A percentile compares a stretch with the other conserved stretches of the same genome.
phyloP scores from a whole-genome alignment of 2,329 filamentous ascomycete species.

The Xylaria sp. region DNA sequence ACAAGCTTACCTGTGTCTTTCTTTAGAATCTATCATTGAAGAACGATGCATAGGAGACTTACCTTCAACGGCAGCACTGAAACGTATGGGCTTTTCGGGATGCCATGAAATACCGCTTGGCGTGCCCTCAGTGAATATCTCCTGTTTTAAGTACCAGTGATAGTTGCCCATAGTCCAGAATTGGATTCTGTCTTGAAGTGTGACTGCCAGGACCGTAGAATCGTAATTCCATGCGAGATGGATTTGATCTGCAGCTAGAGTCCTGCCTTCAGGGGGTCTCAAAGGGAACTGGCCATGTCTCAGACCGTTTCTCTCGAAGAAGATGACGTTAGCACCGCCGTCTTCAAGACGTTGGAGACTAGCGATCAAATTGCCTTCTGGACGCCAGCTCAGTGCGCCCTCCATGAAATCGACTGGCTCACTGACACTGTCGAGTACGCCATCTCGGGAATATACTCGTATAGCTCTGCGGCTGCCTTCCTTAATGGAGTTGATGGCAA shows the following conservation, averaged over 20 bases:
- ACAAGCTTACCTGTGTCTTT: slow-evolving; percentile 42
- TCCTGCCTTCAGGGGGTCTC: slow-evolving; percentile 55
- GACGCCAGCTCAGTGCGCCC: slow-evolving; percentile 81
- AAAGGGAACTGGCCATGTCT: slow-evolving; percentile 93
- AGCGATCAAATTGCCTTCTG: slow-evolving; percentile 85
- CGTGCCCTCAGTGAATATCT: slow-evolving; percentile 50
- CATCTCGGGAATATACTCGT: slow-evolving; percentile 85
- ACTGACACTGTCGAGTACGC: slow-evolving; percentile 84
- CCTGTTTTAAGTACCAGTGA: slow-evolving; percentile 96
- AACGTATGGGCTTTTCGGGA: slow-evolving; percentile 70
- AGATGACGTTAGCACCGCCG: slow-evolving; percentile 68
- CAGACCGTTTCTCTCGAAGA: slow-evolving; percentile 96
- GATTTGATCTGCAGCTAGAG: slow-evolving; percentile 53
- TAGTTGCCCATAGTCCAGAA: slow-evolving; percentile 98
- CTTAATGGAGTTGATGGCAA: slow-evolving; percentile 80
- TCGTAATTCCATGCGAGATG: slow-evolving; percentile 82
- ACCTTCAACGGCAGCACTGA: slow-evolving; percentile 53
- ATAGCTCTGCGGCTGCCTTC: slow-evolving; percentile 67
- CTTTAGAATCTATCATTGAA: slow-evolving; percentile 15
- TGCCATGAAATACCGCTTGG: slow-evolving; percentile 63
- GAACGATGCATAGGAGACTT: slow-evolving; percentile 23
- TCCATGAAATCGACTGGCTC: slow-evolving; percentile 94
- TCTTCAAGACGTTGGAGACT: slow-evolving; percentile 68
- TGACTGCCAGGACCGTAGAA: slow-evolving; percentile 83
- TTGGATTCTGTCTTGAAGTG: slow-evolving; percentile 69